Evolutionary conservation across 805 yeast species (phyloP).

Genomic region (Geotrichum ghanense): DNA sequence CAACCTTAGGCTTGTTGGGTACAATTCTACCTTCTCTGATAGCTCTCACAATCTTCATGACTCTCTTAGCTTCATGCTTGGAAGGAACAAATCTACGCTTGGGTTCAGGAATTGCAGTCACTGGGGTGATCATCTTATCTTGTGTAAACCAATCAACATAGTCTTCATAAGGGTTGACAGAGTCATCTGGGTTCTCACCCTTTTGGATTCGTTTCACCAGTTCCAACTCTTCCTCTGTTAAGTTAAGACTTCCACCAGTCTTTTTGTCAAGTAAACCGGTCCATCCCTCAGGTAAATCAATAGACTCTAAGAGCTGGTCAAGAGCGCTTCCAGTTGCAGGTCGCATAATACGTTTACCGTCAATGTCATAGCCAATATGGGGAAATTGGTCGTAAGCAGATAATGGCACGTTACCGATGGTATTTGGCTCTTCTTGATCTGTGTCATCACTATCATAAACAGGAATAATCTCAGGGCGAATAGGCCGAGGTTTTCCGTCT

Average conservation of each 20-base stretch:
- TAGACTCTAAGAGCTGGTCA: slow-evolving; percentile 77
- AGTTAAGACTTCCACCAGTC: slow-evolving; percentile 76
- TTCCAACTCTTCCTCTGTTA: slow-evolving; percentile 80
- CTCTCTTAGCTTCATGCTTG: slow-evolving; percentile 89
- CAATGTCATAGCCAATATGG: slow-evolving; percentile 91
- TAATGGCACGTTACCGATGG: slow-evolving; percentile 88
- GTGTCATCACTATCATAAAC: slow-evolving; percentile 92
- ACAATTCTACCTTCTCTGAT: slow-evolving; percentile 92
- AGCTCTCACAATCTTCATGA: slow-evolving; percentile 93
- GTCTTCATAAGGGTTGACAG: slow-evolving; percentile 82
- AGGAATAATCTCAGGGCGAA: slow-evolving; percentile 87
- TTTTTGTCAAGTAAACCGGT: slow-evolving; percentile 87
- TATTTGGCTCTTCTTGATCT: slow-evolving; percentile 68
- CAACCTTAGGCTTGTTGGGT: slow-evolving; percentile 46
- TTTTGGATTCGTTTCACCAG: slow-evolving; percentile 75
- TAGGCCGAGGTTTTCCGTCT: slow-evolving; percentile 70
- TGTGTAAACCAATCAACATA: slow-evolving; percentile 92
- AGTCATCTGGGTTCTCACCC: slow-evolving; percentile 73
- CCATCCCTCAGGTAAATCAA: slow-evolving; percentile 97
- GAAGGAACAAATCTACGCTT: slow-evolving; percentile 95
- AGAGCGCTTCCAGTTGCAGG: slow-evolving; percentile 96
- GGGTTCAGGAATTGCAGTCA: slow-evolving; percentile 92
- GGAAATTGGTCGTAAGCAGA: slow-evolving; percentile 96
- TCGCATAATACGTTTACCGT: slow-evolving; percentile 96
- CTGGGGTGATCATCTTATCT: slow-evolving; percentile 76